These are phyloP conservation scores for Dictyostelium purpureum DNA, from an alignment of 78 protist species.

Conservation along the genomic window DNA sequence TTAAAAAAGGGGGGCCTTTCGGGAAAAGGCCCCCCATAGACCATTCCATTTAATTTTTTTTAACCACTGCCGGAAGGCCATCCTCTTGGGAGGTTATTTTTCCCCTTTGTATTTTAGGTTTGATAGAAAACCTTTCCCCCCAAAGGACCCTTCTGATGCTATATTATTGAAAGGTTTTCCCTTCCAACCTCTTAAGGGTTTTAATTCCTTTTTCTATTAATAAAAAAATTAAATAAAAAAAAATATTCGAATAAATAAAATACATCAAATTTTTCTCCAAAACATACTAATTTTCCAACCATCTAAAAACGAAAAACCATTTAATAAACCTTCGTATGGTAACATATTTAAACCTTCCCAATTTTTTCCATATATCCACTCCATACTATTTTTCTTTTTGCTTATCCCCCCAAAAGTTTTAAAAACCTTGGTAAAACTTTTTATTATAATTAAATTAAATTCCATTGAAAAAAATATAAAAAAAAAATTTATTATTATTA, in stretches of 20 bases:
- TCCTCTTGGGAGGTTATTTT: slow-evolving; percentile 53
- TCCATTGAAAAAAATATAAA: too few species aligned
- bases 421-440: neutral
- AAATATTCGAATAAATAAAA: neutral
- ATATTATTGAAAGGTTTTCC: slow-evolving; percentile 8
- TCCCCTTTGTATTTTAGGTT: neutral
- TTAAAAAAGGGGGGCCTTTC: slow-evolving; percentile 62
- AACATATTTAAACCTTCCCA: slow-evolving; percentile 10
- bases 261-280: neutral
- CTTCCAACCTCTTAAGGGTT: too few species aligned
- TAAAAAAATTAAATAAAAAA: neutral
- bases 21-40: slow-evolving; percentile 76
- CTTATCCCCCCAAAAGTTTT: slow-evolving; percentile 1
- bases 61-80: slow-evolving; percentile 59
- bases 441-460: too few species aligned
- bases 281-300: too few species aligned
- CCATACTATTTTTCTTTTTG: slow-evolving; percentile 13
- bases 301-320: slow-evolving; percentile 36
- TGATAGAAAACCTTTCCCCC: slow-evolving; percentile 58
- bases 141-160: slow-evolving; percentile 32
- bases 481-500: too few species aligned
- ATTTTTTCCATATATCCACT: neutral
- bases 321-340: slow-evolving; percentile 41
- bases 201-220: neutral
- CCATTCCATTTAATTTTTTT: slow-evolving; percentile 49